Base-by-base conservation (phyloP, 2,329 filamentous ascomycete genomes). In the Penicillium sp. region DNA sequence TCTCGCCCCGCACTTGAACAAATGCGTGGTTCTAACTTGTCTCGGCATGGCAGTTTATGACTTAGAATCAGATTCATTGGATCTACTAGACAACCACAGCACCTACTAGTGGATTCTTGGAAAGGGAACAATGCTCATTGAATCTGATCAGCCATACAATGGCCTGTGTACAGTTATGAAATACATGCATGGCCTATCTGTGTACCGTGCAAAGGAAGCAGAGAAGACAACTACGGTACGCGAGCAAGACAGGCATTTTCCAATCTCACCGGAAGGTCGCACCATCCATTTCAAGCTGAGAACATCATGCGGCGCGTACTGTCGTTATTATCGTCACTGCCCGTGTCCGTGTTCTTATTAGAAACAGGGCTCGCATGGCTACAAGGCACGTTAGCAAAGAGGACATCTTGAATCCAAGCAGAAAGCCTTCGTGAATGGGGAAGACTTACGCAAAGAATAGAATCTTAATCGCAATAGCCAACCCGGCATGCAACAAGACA, bases 391-490 rank as follows among this genome's bases (percentile, higher is more conserved):
- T 51, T 56, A 46, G 62, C 63, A 54, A 62, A 59, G 51, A 45
- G 12, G 23, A 33, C 26, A 18, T 43, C 11, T n/a, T 18, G 40
- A 22, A 27, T 25, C 6, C 22, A 35, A 11, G 20, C 14, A 46
- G 37, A 11, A 29, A 22, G 14, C 40, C 8, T 14, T 11, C 27
- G 43, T 12, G 51, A 12, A 43, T 18, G 31, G 51, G 12, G 26
- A 44, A 45, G 47, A 76, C 82, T 57, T 78, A 83, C 64, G 92
- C 92, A 76, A 99, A 99, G 82, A 97, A 97, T 26, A 97, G 78
- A 56, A 97, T 88, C 82, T 97, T 97, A 76, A 99, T 97, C 4
- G 93, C 90, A 67, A 97, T 85, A 1, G 93, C 85, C 63, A 99
- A 81, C n/a, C 89, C 94, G 26, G 92, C 87, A 77, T 99, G 94